These are phyloP conservation scores for Euphorbia tirucalli DNA, from an alignment of 345 rosid species.

Conservation along the genomic window DNA sequence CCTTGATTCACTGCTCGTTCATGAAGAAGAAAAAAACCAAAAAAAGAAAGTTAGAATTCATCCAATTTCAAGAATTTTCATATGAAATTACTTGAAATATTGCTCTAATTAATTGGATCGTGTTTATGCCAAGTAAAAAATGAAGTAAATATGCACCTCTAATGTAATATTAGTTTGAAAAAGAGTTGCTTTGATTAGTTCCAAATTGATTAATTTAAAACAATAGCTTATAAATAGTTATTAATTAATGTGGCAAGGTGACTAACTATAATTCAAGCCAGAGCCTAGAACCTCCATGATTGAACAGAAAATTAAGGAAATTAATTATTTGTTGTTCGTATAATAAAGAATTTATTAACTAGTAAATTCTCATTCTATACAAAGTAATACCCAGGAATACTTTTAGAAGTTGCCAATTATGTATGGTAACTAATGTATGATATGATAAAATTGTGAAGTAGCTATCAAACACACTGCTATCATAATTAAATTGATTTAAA, in stretches of 20 bases:
- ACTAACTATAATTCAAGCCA: no score
- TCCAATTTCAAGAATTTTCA: neutral
- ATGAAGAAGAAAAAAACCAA: neutral
- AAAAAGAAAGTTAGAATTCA: neutral
- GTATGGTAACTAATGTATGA: neutral
- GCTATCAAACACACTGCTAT: neutral
- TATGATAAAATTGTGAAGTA: neutral
- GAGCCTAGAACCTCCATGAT: no score
- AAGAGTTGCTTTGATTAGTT: no score
- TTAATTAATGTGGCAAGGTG: no score
- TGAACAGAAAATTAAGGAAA: no score
- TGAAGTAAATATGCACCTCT: neutral
- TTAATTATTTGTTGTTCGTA: no score
- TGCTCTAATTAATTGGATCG: no score
- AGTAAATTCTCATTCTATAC: neutral
- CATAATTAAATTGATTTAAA: neutral
- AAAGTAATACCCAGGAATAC: neutral
- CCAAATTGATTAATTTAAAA: neutral
- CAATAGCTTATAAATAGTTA: no score
- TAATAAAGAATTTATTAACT: no score
- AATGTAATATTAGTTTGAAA: neutral
- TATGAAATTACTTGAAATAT: no score
- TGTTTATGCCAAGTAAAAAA: no score
- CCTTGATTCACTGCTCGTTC: constrained; percentile 83
- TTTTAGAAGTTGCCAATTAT: neutral